A percentile compares a stretch with the other conserved stretches of the same genome.
These are phyloP conservation scores for Trichophaea hybrida DNA, from an alignment of 2,329 filamentous ascomycete genomes.

Conservation along the genomic window DNA sequence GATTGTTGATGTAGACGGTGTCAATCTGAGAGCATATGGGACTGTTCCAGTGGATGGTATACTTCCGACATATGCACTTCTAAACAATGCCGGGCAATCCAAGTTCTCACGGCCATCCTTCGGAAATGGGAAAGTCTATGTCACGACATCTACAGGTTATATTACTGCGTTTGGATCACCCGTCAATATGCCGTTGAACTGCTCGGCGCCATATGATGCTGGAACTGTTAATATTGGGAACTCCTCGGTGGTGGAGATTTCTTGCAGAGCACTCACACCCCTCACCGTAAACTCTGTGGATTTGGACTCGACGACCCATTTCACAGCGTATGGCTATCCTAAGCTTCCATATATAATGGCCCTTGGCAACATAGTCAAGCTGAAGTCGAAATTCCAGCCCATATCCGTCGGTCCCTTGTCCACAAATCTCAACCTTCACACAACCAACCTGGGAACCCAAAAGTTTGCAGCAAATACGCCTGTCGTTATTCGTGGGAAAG, in stretches of 20 bases:
- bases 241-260: constrained; percentile 31
- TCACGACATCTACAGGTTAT: constrained; percentile 39
- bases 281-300: constrained; percentile 34
- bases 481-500: constrained; percentile 38
- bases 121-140: constrained; percentile 42
- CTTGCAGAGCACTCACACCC: constrained; percentile 37
- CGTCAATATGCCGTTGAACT: constrained; percentile 41
- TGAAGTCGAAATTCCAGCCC: constrained; percentile 37
- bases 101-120: constrained; percentile 47
- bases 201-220: constrained; percentile 38
- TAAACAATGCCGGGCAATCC: constrained; percentile 39
- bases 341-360: constrained; percentile 26
- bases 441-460: constrained; percentile 34
- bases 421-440: constrained; percentile 37
- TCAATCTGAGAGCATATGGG: constrained; percentile 40
- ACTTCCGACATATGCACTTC: constrained; percentile 38
- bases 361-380: constrained; percentile 13
- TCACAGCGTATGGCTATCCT: constrained; percentile 29
- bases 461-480: constrained; percentile 38
- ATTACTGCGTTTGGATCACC: constrained; percentile 45
- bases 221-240: constrained; percentile 35
- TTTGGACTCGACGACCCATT: constrained; percentile 32
- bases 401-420: constrained; percentile 37
- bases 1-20: constrained; percentile 42
- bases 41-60: constrained; percentile 37